phyloP scores from a whole-genome alignment of 2,329 filamentous ascomycete genomes.

The Cercospora nicotianae region DNA sequence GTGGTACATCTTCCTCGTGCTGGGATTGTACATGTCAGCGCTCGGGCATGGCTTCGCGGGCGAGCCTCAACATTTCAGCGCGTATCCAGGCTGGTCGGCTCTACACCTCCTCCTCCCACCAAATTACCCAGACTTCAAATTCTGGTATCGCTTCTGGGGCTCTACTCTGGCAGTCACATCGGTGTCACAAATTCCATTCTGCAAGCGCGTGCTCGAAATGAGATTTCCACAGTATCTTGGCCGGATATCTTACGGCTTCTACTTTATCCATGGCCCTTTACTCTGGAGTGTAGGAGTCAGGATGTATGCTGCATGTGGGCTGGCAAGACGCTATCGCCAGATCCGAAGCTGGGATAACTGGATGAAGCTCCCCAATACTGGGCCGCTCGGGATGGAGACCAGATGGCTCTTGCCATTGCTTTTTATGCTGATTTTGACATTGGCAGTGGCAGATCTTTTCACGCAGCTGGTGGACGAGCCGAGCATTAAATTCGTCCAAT shows the following conservation, averaged over 20 bases:
- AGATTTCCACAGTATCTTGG: constrained; percentile 62
- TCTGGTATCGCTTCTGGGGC: constrained; percentile 43
- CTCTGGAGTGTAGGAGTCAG: constrained; percentile 61
- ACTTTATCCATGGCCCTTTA: constrained; percentile 64
- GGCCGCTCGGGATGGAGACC: neutral
- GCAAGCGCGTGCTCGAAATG: constrained; percentile 59
- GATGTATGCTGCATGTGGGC: constrained; percentile 54
- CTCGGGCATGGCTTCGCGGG: constrained; percentile 45
- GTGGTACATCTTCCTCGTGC: constrained; percentile 53
- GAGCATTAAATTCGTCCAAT: too few relatives aligned
- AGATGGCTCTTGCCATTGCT: neutral
- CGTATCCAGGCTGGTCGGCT: constrained; percentile 41
- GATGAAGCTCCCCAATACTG: neutral
- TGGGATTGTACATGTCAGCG: constrained; percentile 53
- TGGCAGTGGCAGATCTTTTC: neutral
- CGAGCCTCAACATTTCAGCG: constrained; percentile 48
- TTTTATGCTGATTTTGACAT: neutral
- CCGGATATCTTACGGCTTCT: constrained; percentile 61
- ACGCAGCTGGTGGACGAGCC: too few relatives aligned
- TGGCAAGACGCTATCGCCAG: neutral
- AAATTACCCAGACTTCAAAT: constrained; percentile 32
- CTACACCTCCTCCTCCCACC: constrained; percentile 52
- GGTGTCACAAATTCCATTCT: constrained; percentile 56
- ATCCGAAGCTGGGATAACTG: neutral
- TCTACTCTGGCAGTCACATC: constrained; percentile 57